Conservation (phyloP, 331 rosid species). For the Dryas integrifolia region DNA sequence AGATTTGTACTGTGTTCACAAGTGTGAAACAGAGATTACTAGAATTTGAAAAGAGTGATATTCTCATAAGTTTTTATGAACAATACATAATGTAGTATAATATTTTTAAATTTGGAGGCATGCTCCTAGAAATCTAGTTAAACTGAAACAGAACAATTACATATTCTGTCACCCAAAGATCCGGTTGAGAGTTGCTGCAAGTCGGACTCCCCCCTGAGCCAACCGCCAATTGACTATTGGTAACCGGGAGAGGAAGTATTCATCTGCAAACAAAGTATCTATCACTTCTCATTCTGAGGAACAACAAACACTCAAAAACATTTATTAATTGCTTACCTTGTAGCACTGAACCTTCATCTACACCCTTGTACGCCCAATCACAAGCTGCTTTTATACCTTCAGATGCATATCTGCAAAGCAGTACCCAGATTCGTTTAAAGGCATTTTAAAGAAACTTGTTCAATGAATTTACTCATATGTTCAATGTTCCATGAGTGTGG, state of each 20-base stretch:
- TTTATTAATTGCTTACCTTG: slow-evolving; percentile 39
- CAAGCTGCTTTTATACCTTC: slow-evolving; percentile 74
- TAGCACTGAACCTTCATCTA: slow-evolving; percentile 49
- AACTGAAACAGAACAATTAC: neutral
- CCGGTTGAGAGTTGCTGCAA: slow-evolving; percentile 78
- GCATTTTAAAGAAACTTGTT: too few species aligned
- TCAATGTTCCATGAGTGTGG: neutral
- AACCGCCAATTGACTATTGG: slow-evolving; percentile 56
- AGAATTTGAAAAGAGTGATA: neutral
- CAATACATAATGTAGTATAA: neutral
- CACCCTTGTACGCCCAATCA: slow-evolving; percentile 71
- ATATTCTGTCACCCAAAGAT: slow-evolving; percentile 34
- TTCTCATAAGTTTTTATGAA: neutral
- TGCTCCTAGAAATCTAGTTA: neutral
- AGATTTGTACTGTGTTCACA: neutral
- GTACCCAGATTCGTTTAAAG: neutral
- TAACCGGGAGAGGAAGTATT: slow-evolving; percentile 63
- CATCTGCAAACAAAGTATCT: slow-evolving; percentile 46
- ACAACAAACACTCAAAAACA: neutral
- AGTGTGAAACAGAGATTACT: neutral
- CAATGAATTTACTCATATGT: neutral
- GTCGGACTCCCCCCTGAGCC: slow-evolving; percentile 84
- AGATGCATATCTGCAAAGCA: slow-evolving; percentile 63
- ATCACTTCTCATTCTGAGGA: slow-evolving; percentile 10
- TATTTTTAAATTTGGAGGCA: neutral